Evolutionary conservation across 768 basidiomycete species (phyloP).

Genomic region (Pulveroboletus sp.): DNA sequence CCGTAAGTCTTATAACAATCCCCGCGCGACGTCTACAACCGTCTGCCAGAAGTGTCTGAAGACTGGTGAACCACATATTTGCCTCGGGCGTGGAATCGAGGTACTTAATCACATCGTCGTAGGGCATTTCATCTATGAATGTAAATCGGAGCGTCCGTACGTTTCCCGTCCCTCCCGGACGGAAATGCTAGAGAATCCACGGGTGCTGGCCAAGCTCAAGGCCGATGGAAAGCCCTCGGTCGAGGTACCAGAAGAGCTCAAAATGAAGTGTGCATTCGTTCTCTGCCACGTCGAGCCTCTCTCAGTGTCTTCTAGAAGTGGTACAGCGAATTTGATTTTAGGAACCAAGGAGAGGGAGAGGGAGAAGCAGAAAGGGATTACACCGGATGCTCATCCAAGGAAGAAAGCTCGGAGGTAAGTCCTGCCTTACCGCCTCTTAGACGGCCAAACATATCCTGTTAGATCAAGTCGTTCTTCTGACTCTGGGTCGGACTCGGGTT

Average conservation of each 20-base stretch:
- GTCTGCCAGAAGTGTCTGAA: conserved; percentile 81
- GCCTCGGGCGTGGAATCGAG: conserved; percentile 1
- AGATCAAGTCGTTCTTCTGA: conserved; percentile 35
- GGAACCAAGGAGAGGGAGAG: conserved; percentile 80
- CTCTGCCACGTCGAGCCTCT: neutral
- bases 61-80: conserved; percentile 41
- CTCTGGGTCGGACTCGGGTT: conserved; percentile 8
- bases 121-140: conserved; percentile 93
- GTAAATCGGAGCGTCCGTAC: conserved; percentile 78
- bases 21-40: conserved; percentile 61
- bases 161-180: conserved; percentile 86
- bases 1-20: conserved; percentile 53
- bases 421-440: conserved; percentile 21
- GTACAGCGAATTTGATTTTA: conserved; percentile 82
- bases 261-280: conserved; percentile 53
- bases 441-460: neutral
- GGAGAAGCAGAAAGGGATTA: conserved; percentile 36
- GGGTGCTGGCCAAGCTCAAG: conserved; percentile 59
- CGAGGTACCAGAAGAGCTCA: conserved; percentile 90
- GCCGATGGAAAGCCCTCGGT: conserved; percentile 71
- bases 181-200: conserved; percentile 79
- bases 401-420: conserved; percentile 40
- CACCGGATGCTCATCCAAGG: conserved; percentile 28
- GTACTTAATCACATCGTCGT: neutral
- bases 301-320: conserved; percentile 43